Evolutionary conservation across 352 stramenopile genomes (phyloP).

Genomic region (Phytophthora quininea): DNA sequence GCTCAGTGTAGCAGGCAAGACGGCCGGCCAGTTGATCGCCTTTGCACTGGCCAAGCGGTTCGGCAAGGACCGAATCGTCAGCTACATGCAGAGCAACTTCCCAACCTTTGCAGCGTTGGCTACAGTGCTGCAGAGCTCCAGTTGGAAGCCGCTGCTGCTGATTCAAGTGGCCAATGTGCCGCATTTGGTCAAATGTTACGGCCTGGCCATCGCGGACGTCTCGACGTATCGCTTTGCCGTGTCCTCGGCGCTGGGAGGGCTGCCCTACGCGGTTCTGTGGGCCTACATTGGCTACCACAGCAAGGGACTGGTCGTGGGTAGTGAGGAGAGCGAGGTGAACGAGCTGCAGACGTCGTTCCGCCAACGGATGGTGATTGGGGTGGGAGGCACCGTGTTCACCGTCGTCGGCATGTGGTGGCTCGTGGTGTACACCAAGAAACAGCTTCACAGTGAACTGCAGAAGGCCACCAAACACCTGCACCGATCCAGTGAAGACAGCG

Average conservation of each 20-base stretch:
- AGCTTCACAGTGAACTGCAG: slow-evolving; percentile 47
- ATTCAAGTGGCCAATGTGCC: slow-evolving; percentile 77
- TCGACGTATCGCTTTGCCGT: slow-evolving; percentile 56
- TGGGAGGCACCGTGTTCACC: slow-evolving; percentile 41
- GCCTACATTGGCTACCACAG: slow-evolving; percentile 69
- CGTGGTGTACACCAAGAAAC: slow-evolving; percentile 54
- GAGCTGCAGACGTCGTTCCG: slow-evolving; percentile 24
- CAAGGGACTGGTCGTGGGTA: slow-evolving; percentile 43
- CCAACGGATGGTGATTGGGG: slow-evolving; percentile 37
- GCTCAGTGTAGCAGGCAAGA: slow-evolving; percentile 72
- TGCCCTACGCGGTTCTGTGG: slow-evolving; percentile 67
- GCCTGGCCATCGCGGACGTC: slow-evolving; percentile 70
- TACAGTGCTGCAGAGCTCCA: slow-evolving; percentile 59
- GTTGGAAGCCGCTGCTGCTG: slow-evolving; percentile 74
- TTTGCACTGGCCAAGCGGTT: slow-evolving; percentile 67
- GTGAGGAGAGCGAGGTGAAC: slow-evolving; percentile 13
- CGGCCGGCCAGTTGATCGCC: slow-evolving; percentile 59
- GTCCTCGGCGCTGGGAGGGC: slow-evolving; percentile 56
- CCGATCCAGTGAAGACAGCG: slow-evolving; percentile 26
- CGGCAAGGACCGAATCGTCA: slow-evolving; percentile 50
- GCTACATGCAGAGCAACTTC: slow-evolving; percentile 67
- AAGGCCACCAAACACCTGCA: slow-evolving; percentile 36
- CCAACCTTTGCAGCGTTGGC: slow-evolving; percentile 55
- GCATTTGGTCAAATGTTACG: slow-evolving; percentile 79
- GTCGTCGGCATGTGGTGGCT: slow-evolving; percentile 53